Conservation (phyloP, 2,329 filamentous ascomycete genomes). For the Verticillium dahliae region DNA sequence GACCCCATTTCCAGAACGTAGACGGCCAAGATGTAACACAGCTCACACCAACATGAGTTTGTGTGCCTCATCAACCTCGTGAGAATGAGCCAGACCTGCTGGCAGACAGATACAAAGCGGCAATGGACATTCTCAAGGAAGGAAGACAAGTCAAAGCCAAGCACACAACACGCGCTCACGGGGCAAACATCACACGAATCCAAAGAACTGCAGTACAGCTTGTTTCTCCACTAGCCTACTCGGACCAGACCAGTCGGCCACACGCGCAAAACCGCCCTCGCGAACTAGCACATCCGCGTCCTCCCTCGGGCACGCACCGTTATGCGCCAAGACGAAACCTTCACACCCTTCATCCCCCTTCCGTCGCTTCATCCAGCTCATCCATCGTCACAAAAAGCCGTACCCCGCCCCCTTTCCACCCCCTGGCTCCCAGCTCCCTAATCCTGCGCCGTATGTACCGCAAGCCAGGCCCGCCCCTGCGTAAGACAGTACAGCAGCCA, state of each 20-base stretch:
- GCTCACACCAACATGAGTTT: too few species aligned
- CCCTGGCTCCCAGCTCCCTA: too few species aligned
- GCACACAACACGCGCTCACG: too few species aligned
- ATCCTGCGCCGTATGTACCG: neutral
- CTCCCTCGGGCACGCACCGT: neutral
- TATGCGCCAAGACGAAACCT: neutral
- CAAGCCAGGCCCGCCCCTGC: neutral
- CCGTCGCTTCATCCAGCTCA: neutral
- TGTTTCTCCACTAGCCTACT: neutral
- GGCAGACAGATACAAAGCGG: too few species aligned
- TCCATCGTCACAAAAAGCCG: neutral
- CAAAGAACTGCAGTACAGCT: neutral
- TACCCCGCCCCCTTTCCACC: neutral
- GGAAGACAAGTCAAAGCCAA: too few species aligned
- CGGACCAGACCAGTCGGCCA: neutral
- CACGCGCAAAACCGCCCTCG: neutral
- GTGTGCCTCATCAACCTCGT: too few species aligned
- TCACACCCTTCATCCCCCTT: neutral
- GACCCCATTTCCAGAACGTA: too few species aligned
- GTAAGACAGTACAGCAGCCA: neutral
- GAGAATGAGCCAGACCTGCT: too few species aligned
- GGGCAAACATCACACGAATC: neutral
- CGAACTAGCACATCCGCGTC: neutral
- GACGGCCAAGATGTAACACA: too few species aligned
- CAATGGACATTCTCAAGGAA: too few species aligned